These are phyloP conservation scores for Fraxinus quadrangulata DNA, from an alignment of 257 asterid species.

Conservation along the genomic window DNA sequence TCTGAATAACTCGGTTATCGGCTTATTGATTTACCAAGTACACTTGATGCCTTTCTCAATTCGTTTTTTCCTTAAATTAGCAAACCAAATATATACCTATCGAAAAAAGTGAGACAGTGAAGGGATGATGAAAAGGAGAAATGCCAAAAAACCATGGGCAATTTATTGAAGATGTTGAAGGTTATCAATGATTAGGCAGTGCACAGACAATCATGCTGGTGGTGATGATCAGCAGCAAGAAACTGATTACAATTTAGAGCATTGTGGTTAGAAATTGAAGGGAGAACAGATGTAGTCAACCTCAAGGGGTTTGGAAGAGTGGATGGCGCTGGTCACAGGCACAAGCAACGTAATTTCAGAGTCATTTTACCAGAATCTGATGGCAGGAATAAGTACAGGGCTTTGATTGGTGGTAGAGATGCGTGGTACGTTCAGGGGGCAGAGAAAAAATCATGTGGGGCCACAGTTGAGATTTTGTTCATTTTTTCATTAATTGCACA, in stretches of 20 bases:
- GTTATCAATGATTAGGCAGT: not conserved
- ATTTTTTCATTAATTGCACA: not conserved
- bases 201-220: not conserved
- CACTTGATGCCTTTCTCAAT: not conserved
- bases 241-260: not conserved
- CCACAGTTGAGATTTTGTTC: not conserved
- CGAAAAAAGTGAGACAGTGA: not conserved
- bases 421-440: no score
- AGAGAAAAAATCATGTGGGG: not conserved
- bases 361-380: not conserved
- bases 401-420: not conserved
- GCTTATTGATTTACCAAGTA: not conserved
- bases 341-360: not conserved
- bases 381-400: not conserved
- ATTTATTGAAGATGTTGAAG: not conserved
- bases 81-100: not conserved
- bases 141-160: not conserved
- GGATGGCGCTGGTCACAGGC: not conserved
- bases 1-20: not conserved
- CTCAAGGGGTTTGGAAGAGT: not conserved
- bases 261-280: not conserved
- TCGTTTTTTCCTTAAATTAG: not conserved
- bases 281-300: not conserved
- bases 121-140: not conserved
- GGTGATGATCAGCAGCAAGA: not conserved